Conservation (phyloP, 2,329 filamentous ascomycete genomes). For the Tricladium varicosporioides region DNA sequence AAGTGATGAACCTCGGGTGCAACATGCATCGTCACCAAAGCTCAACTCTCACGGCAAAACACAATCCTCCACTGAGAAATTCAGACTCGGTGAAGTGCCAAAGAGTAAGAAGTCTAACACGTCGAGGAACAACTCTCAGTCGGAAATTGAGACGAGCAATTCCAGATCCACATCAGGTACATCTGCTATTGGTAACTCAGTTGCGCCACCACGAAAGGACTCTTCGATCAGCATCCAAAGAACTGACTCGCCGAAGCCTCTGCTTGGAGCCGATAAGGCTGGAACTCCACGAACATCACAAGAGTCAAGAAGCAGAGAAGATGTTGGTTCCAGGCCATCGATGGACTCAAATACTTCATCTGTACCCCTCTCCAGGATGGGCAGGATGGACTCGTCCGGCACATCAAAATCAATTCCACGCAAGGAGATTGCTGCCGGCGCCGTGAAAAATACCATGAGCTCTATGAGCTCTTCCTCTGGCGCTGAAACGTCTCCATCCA, state of each 20-base stretch:
- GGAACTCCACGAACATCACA: slow-evolving; percentile 54
- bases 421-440: slow-evolving; percentile 54
- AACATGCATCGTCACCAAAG: slow-evolving; percentile 29
- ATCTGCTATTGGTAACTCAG: slow-evolving; percentile 30
- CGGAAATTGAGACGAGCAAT: slow-evolving; percentile 34
- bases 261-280: slow-evolving; percentile 36
- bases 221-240: slow-evolving; percentile 15
- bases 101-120: slow-evolving; percentile 55
- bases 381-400: slow-evolving; percentile 61
- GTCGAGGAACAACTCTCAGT: slow-evolving; percentile 35
- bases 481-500: slow-evolving; percentile 32
- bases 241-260: slow-evolving; percentile 26
- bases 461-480: slow-evolving; percentile 30
- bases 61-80: slow-evolving; percentile 51
- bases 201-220: slow-evolving; percentile 26
- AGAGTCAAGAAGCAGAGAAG: slow-evolving; percentile 57
- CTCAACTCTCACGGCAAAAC: slow-evolving; percentile 35
- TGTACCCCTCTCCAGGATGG: slow-evolving; percentile 51
- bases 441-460: slow-evolving; percentile 25
- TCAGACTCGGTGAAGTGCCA: slow-evolving; percentile 79
- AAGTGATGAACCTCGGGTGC: slow-evolving; percentile 29
- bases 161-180: slow-evolving; percentile 40
- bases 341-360: slow-evolving; percentile 29
- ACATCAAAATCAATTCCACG: slow-evolving; percentile 47
- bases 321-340: slow-evolving; percentile 45